phyloP scores from a whole-genome alignment of 1,284 basidiomycete species.

The Kwoniella shivajii region DNA sequence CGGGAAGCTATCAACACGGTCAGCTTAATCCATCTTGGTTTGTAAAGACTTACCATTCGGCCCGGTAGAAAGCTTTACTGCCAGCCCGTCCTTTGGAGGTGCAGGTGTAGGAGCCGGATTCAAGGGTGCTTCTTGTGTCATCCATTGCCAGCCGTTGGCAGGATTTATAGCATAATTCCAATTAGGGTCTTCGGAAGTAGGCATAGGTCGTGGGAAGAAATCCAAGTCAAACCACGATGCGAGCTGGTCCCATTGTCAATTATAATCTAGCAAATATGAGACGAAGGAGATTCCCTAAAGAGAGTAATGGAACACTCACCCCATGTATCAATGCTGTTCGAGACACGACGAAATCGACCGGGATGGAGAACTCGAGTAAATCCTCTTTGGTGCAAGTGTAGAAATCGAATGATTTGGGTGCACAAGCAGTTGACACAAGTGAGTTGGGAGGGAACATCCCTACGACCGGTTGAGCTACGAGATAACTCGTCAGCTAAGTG shows the following conservation, averaged over 20 bases:
- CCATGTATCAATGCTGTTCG: constrained; percentile 52
- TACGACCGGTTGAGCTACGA: constrained; percentile 51
- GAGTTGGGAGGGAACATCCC: constrained; percentile 54
- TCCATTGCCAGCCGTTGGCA: constrained; percentile 39
- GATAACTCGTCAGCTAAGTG: too few relatives aligned
- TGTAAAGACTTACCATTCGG: constrained; percentile 47
- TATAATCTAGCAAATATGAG: background rate
- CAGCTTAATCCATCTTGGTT: background rate
- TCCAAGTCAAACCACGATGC: constrained; percentile 54
- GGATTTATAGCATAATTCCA: constrained; percentile 43
- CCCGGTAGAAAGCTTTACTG: constrained; percentile 50
- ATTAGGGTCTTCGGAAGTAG: constrained; percentile 13
- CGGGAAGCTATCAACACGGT: constrained; percentile 33
- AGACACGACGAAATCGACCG: constrained; percentile 47
- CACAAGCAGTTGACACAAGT: constrained; percentile 41
- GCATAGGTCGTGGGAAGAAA: constrained; percentile 36
- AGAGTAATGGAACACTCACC: constrained; percentile 24
- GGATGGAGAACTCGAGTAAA: constrained; percentile 49
- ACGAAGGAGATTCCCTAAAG: too few relatives aligned
- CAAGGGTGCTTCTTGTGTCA: constrained; percentile 40
- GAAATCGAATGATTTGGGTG: constrained; percentile 52
- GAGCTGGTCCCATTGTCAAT: constrained; percentile 27
- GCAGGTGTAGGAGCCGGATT: constrained; percentile 47
- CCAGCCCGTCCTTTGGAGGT: constrained; percentile 43
- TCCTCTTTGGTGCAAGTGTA: constrained; percentile 48